Evolutionary conservation across 2,329 filamentous ascomycete genomes (phyloP), one percentile per base, ranked within the genome.

Genomic region (Blumeria graminis): DNA sequence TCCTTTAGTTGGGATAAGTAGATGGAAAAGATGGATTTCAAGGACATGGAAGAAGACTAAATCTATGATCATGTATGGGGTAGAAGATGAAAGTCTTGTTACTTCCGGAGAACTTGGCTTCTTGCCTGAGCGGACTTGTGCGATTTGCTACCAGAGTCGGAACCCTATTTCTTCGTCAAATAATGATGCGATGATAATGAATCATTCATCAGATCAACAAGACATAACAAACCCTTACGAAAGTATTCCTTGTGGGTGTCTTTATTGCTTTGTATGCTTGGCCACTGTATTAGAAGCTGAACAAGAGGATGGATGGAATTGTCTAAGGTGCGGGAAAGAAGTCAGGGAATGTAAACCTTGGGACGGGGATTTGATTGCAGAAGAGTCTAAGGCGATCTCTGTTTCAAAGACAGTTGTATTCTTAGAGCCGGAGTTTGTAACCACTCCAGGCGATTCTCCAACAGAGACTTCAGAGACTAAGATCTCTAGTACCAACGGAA

Each of bases 181-280:
- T 69, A 81, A 76, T 50, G 87, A 94, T 89, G n/a, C n/a, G 3
- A 72, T 94, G 61, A 80, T 83, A 0, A 78, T 80, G 0, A 77
- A 81, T 46, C 71, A 65, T 1, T 78, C 81, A 10, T 80, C 81
- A 4, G 81, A 89, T 13, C 84, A 88, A 61, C 95, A 89, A 0
- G 92, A 96, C 64, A 82, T 96, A 59, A 95, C 90, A 4, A 98
- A 96, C 66, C 89, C 92, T 0, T 98, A 98, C 67, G 87, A 94
- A 69, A 80, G 88, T 0, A 78, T 89, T 1, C 82, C 87, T 0
- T 98, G 92, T 64, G 84, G 84, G 0, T 94, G 89, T 68, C 75
- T 95, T 58, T 98, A 96, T 70, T 98, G 92, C 69, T 98, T 93
- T 66, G 86, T 94, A 16, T 98, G 92, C 65, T 70, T 96, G n/a